These are phyloP conservation scores for Starmerella etchellsii DNA, from an alignment of 805 yeast genomes.

Conservation along the genomic window DNA sequence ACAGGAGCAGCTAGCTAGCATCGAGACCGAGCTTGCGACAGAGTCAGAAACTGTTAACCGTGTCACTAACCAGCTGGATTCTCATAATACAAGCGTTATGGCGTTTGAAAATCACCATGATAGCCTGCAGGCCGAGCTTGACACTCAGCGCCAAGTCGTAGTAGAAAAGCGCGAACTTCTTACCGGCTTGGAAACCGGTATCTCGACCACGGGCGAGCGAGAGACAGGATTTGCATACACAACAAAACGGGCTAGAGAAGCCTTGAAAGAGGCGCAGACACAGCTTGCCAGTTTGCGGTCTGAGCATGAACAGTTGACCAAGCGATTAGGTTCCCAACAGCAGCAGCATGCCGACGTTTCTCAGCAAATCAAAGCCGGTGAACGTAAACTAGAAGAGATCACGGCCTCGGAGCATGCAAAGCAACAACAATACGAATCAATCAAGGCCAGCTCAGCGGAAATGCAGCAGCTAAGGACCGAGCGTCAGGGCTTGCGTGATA, in stretches of 20 bases:
- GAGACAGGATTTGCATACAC: slow-evolving; percentile 21
- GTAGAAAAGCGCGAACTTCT: slow-evolving; percentile 14
- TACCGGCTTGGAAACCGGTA: slow-evolving; percentile 19
- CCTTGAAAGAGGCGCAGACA: slow-evolving; percentile 4
- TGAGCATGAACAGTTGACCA: not conserved
- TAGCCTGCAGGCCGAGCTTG: slow-evolving; percentile 1
- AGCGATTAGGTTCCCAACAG: not conserved
- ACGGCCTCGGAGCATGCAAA: not conserved
- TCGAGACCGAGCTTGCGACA: not conserved
- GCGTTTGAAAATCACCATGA: slow-evolving; percentile 9
- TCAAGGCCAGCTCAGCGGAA: slow-evolving; percentile 1
- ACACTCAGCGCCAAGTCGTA: slow-evolving; percentile 3
- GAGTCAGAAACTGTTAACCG: not conserved
- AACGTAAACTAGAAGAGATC: not conserved
- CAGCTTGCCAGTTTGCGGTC: not conserved
- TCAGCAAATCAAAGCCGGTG: not conserved
- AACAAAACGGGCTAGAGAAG: slow-evolving; percentile 14
- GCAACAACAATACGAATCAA: not conserved
- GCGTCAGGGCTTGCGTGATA: slow-evolving; percentile 6
- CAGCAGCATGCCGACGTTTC: not conserved
- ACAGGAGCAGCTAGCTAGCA: slow-evolving; percentile 5
- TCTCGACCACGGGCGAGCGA: slow-evolving; percentile 18
- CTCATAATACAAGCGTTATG: slow-evolving; percentile 1
- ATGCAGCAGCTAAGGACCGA: slow-evolving; percentile 1
- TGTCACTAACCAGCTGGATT: not conserved